Evolutionary conservation across 805 yeast species (phyloP).

Genomic region (Torulaspora franciscae): DNA sequence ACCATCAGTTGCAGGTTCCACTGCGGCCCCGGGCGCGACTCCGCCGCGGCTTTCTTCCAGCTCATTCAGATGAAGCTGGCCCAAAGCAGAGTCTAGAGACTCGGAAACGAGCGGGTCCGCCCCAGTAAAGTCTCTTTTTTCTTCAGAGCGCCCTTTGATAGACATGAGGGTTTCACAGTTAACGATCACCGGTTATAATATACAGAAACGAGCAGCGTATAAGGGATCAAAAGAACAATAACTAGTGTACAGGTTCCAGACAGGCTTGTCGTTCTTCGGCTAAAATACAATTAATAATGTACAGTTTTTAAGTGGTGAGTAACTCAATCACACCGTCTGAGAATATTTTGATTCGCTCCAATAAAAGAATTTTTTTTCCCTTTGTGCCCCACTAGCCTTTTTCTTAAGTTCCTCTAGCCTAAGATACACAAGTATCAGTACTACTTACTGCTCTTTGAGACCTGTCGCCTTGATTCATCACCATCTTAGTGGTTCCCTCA

Average conservation of each 20-base stretch:
- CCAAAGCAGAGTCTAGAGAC: slow-evolving; percentile 31
- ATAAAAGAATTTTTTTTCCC: not conserved
- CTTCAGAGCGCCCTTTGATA: slow-evolving; percentile 7
- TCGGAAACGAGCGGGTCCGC: slow-evolving; percentile 29
- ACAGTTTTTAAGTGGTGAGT: slow-evolving; percentile 7
- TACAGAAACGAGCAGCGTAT: slow-evolving; percentile 3
- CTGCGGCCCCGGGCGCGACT: slow-evolving; percentile 3
- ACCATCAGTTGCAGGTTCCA: not conserved
- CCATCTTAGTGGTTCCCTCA: not conserved
- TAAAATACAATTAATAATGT: slow-evolving; percentile 12
- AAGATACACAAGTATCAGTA: not conserved
- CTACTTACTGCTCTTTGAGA: not conserved
- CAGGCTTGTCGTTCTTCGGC: slow-evolving; percentile 1
- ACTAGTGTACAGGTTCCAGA: slow-evolving; percentile 14
- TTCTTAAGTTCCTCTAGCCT: not conserved
- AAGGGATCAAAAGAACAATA: slow-evolving; percentile 4
- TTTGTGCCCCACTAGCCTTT: not conserved
- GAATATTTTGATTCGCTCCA: not conserved
- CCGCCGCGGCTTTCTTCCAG: slow-evolving; percentile 13
- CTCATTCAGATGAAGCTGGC: slow-evolving; percentile 32
- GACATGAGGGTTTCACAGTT: slow-evolving; percentile 12
- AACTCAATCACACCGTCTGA: slow-evolving; percentile 6
- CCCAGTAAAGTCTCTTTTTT: slow-evolving; percentile 10
- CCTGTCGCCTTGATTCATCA: not conserved
- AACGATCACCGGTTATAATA: not conserved